phyloP scores from a whole-genome alignment of 306 rosid genomes.

The Mimosa bimucronata region DNA sequence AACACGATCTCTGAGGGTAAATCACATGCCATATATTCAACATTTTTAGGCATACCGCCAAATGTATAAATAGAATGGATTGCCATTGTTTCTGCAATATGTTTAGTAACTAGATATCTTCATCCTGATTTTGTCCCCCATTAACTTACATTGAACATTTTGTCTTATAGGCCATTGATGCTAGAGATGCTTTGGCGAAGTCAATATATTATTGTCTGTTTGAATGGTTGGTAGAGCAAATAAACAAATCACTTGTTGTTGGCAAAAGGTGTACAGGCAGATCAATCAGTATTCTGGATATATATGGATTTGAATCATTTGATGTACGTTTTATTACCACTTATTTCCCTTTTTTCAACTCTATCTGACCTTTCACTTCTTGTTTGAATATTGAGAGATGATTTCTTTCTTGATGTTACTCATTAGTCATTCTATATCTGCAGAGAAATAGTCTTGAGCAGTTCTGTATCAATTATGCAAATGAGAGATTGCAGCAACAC shows the following conservation, averaged over 20 bases:
- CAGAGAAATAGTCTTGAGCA: conserved; percentile 99
- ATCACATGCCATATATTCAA: background rate
- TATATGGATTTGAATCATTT: conserved; percentile 98
- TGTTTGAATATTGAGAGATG: conserved; percentile 34
- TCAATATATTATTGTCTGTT: conserved; percentile 89
- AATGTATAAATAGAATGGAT: background rate
- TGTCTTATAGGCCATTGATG: conserved; percentile 75
- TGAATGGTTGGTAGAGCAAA: conserved; percentile 98
- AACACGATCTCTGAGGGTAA: background rate
- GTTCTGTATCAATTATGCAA: conserved; percentile 98
- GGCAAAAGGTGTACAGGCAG: conserved; percentile 97
- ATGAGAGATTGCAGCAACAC: conserved; percentile 96
- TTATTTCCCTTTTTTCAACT: conserved; percentile 1
- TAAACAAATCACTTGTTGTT: conserved; percentile 95
- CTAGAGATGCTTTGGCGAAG: conserved; percentile 99
- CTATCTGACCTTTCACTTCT: background rate
- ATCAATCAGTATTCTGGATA: conserved; percentile 98
- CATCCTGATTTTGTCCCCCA: background rate
- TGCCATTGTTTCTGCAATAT: background rate
- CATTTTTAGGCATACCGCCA: background rate
- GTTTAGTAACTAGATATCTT: background rate
- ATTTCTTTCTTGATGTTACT: conserved; percentile 17
- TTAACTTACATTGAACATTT: background rate
- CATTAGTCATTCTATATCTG: conserved; percentile 24
- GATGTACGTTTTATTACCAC: conserved; percentile 63